Conservation (phyloP, 352 stramenopile genomes). For the Phytopythium aichiense region DNA sequence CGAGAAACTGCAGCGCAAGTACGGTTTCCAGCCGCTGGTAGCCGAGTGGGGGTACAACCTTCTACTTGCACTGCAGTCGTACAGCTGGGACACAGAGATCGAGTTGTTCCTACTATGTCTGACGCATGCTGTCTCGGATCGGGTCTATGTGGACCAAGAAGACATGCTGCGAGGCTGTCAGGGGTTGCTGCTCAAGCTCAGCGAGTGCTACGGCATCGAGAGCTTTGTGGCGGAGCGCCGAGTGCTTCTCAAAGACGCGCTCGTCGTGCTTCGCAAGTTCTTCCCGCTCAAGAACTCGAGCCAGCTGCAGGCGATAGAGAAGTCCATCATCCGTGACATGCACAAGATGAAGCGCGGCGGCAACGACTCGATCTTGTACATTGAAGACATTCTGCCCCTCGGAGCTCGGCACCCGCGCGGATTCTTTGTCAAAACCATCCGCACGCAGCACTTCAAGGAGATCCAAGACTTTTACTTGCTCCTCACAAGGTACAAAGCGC, state of each 20-base stretch:
- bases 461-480: slow-evolving; percentile 73
- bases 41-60: slow-evolving; percentile 87
- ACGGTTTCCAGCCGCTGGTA: slow-evolving; percentile 76
- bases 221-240: slow-evolving; percentile 47
- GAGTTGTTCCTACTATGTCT: slow-evolving; percentile 75
- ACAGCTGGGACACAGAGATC: slow-evolving; percentile 73
- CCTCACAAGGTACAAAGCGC: slow-evolving; percentile 32
- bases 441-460: slow-evolving; percentile 81
- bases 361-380: slow-evolving; percentile 67
- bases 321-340: slow-evolving; percentile 73
- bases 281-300: slow-evolving; percentile 73
- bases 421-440: slow-evolving; percentile 77
- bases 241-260: slow-evolving; percentile 67
- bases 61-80: slow-evolving; percentile 58
- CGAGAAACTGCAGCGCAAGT: slow-evolving; percentile 76
- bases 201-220: slow-evolving; percentile 48
- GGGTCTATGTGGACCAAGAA: slow-evolving; percentile 72
- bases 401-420: slow-evolving; percentile 44
- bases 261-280: slow-evolving; percentile 69
- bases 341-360: slow-evolving; percentile 70
- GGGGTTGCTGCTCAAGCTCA: slow-evolving; percentile 38
- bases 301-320: slow-evolving; percentile 73
- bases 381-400: slow-evolving; percentile 64
- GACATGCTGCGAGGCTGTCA: slow-evolving; percentile 53
- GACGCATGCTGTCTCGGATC: slow-evolving; percentile 62